Conservation (phyloP, 768 basidiomycete genomes). For the Kwoniella pini region DNA sequence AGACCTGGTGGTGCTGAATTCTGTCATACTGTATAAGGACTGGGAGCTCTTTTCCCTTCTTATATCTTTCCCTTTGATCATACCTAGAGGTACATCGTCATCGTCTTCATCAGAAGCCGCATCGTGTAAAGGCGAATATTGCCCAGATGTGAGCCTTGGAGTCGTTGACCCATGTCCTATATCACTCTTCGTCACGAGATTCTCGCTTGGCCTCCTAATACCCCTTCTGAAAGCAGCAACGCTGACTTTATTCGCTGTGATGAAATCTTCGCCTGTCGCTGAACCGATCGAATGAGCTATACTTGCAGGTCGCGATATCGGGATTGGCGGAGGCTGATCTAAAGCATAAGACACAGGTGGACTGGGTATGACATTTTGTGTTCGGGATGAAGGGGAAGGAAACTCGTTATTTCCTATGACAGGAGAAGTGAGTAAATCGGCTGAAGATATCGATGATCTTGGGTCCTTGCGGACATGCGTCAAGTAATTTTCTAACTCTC, state of each 20-base stretch:
- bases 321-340: background rate
- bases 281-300: slow-evolving; percentile 31
- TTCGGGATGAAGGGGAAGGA: background rate
- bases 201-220: slow-evolving; percentile 40
- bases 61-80: slow-evolving; percentile 21
- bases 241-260: slow-evolving; percentile 24
- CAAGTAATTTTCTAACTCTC: slow-evolving; percentile 21
- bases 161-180: slow-evolving; percentile 13
- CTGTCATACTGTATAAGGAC: slow-evolving; percentile 18
- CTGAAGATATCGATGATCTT: slow-evolving; percentile 12
- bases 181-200: slow-evolving; percentile 20
- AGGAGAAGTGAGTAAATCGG: slow-evolving; percentile 1
- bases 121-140: background rate
- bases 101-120: slow-evolving; percentile 26
- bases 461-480: slow-evolving; percentile 23
- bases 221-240: slow-evolving; percentile 45
- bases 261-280: slow-evolving; percentile 25
- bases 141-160: background rate
- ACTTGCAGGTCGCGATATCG: slow-evolving; percentile 37
- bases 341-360: slow-evolving; percentile 11
- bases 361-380: background rate
- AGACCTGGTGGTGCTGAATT: background rate
- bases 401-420: background rate
- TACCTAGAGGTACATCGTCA: slow-evolving; percentile 43
- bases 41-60: slow-evolving; percentile 14